A percentile compares a stretch with the other conserved stretches of the same genome.
Conservation (phyloP, 1,284 basidiomycete species). For the Boletellus deceptivus region DNA sequence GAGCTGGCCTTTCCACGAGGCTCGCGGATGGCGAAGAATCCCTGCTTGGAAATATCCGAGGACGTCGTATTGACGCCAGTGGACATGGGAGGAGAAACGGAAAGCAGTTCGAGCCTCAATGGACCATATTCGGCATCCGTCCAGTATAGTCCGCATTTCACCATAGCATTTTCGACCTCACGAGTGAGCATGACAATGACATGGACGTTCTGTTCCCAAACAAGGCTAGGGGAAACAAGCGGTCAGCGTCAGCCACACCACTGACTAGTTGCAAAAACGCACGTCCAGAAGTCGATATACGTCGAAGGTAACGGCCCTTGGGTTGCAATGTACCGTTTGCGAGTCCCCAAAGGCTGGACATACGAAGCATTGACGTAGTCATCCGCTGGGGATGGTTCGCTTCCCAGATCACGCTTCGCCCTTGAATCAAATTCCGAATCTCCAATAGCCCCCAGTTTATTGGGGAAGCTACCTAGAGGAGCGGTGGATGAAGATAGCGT, state of each 20-base stretch:
- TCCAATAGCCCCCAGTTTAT: neutral
- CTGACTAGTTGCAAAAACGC: conserved; percentile 36
- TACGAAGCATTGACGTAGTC: conserved; percentile 96
- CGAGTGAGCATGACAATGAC: conserved; percentile 90
- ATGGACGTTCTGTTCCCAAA: conserved; percentile 79
- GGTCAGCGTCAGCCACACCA: conserved; percentile 8
- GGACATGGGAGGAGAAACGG: conserved; percentile 48
- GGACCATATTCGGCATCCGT: conserved; percentile 69
- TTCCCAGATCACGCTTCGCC: neutral
- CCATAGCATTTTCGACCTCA: conserved; percentile 83
- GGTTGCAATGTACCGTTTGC: conserved; percentile 88
- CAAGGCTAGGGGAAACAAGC: conserved; percentile 47
- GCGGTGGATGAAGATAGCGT: conserved; percentile 1
- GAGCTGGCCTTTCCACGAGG: conserved; percentile 6
- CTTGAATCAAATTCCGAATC: neutral
- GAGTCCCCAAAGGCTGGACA: conserved; percentile 81
- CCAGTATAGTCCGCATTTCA: conserved; percentile 96
- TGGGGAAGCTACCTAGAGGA: neutral
- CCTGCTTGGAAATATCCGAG: conserved; percentile 21
- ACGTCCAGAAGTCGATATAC: conserved; percentile 96
- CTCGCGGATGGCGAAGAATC: conserved; percentile 34
- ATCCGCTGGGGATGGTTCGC: conserved; percentile 44
- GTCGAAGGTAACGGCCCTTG: conserved; percentile 93
- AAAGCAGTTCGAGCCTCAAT: conserved; percentile 61
- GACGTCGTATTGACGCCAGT: conserved; percentile 7